Evolutionary conservation across 169 alveolate genomes (phyloP).

Genomic region (Plasmodium gonderi): DNA sequence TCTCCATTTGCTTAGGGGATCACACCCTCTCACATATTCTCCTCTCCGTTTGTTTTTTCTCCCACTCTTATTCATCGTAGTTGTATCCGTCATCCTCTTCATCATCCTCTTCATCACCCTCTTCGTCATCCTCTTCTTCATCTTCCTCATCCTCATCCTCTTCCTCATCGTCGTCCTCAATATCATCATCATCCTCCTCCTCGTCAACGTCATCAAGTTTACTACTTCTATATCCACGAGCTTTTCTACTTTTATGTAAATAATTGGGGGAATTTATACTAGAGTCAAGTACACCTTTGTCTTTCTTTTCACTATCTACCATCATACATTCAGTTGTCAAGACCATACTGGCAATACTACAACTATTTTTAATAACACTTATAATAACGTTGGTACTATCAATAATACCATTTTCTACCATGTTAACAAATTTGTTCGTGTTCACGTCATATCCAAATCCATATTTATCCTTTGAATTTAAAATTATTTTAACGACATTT

Average conservation of each 20-base stretch:
- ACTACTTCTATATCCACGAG: constrained; percentile 11
- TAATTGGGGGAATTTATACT: constrained; percentile 34
- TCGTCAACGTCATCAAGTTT: constrained; percentile 36
- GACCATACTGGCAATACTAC: constrained; percentile 91
- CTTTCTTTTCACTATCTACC: constrained; percentile 88
- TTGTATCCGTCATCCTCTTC: constrained; percentile 69
- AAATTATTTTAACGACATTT: constrained; percentile 87
- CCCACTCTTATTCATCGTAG: constrained; percentile 27
- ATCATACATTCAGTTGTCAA: constrained; percentile 93
- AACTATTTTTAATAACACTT: constrained; percentile 88
- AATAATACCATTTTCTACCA: constrained; percentile 91
- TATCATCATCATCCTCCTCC: constrained; percentile 48
- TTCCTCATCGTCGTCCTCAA: constrained; percentile 25
- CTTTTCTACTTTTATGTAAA: constrained; percentile 11
- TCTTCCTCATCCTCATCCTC: constrained; percentile 60
- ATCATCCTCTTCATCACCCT: constrained; percentile 28
- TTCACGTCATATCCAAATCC: constrained; percentile 92
- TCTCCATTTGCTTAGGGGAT: not conserved
- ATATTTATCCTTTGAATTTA: constrained; percentile 86
- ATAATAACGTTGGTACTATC: constrained; percentile 91
- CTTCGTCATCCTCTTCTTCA: constrained; percentile 41
- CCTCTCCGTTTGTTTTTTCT: not conserved
- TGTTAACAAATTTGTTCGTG: constrained; percentile 88
- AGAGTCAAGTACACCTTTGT: constrained; percentile 40
- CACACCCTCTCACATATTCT: not conserved